phyloP scores from a whole-genome alignment of 345 rosid species.

The Theobroma cacao region DNA sequence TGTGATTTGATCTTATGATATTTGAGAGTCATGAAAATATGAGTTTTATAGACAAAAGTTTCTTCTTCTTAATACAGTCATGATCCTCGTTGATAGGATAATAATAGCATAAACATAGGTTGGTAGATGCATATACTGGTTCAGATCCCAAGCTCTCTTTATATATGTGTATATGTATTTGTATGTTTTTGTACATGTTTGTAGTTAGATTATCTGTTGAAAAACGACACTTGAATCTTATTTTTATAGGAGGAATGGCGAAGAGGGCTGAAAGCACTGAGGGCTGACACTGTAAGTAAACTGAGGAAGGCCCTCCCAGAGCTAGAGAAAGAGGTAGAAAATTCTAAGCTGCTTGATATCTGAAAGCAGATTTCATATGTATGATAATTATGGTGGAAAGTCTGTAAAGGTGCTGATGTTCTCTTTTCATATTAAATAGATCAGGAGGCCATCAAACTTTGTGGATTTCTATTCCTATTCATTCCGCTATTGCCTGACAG shows the following conservation, averaged over 20 bases:
- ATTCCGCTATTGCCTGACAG: constrained; percentile 89
- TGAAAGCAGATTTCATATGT: neutral
- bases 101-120: neutral
- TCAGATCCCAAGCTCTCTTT: neutral
- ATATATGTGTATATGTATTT: neutral
- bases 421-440: constrained; percentile 45
- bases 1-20: neutral
- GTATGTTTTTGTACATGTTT: neutral
- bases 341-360: neutral
- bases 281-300: constrained; percentile 63
- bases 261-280: constrained; percentile 69
- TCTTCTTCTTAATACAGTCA: neutral
- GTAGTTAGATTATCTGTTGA: neutral
- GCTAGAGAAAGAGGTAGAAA: constrained; percentile 81
- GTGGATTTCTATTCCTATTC: constrained; percentile 79
- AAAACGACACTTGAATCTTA: neutral
- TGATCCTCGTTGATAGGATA: neutral
- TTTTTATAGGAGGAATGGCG: constrained; percentile 83
- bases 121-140: constrained; percentile 4
- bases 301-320: constrained; percentile 71
- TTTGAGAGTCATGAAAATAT: neutral
- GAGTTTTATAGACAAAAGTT: neutral
- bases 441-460: constrained; percentile 66
- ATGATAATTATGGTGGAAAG: neutral
- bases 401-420: constrained; percentile 12